Evolutionary conservation across 441 rosid species (phyloP).

Genomic region (Biscutella laevigata): DNA sequence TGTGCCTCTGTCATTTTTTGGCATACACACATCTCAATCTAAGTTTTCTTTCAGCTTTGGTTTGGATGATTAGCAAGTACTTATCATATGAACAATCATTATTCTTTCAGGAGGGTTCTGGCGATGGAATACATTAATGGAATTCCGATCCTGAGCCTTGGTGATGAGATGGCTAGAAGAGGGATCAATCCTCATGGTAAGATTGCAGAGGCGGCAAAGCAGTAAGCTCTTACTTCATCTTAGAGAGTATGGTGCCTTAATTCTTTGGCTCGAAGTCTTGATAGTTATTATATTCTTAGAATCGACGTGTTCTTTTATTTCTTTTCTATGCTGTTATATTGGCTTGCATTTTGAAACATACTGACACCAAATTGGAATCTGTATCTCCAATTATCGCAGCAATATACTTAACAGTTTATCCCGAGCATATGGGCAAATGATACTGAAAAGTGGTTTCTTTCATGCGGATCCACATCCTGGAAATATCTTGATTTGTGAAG

Average conservation of each 20-base stretch:
- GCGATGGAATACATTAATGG: slow-evolving; percentile 94
- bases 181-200: slow-evolving; percentile 81
- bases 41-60: not conserved
- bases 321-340: not conserved
- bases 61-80: not conserved
- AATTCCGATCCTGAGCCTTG: slow-evolving; percentile 79
- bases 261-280: slow-evolving; percentile 1
- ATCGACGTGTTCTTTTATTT: not conserved
- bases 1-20: not conserved
- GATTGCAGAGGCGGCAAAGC: slow-evolving; percentile 85
- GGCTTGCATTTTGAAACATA: slow-evolving; percentile 6
- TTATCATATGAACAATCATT: slow-evolving; percentile 6
- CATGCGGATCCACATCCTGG: slow-evolving; percentile 99
- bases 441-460: slow-evolving; percentile 89
- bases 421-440: slow-evolving; percentile 89
- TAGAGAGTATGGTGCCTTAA: slow-evolving; percentile 24
- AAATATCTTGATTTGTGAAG: slow-evolving; percentile 80
- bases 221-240: slow-evolving; percentile 58
- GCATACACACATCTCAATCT: not conserved
- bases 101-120: slow-evolving; percentile 51
- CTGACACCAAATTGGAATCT: slow-evolving; percentile 3
- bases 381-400: slow-evolving; percentile 31
- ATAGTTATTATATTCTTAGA: slow-evolving; percentile 11
- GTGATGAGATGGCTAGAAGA: slow-evolving; percentile 84
- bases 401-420: slow-evolving; percentile 74